Evolutionary conservation across 371 early-diverging fungal species (phyloP).

Genomic region (Saksenaea vasiformis): DNA sequence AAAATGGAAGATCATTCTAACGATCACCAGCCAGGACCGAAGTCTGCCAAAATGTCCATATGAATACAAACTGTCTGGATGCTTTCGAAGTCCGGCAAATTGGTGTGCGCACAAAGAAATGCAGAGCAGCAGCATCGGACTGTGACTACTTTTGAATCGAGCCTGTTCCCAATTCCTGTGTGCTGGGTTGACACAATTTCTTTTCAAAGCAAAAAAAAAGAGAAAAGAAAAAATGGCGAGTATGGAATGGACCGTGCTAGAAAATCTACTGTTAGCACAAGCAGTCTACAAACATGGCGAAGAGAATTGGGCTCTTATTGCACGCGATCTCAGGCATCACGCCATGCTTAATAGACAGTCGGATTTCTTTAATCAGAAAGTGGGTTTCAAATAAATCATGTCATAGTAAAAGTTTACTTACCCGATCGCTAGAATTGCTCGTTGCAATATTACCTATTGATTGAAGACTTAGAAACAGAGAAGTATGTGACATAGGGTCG

Average conservation of each 20-base stretch:
- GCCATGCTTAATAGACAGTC: conserved; percentile 50
- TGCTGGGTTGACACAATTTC: too few species aligned
- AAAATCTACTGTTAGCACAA: conserved; percentile 64
- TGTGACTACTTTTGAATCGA: too few species aligned
- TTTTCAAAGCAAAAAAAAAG: not conserved
- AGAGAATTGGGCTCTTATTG: conserved; percentile 62
- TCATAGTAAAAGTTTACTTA: not conserved
- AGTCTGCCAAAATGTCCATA: too few species aligned
- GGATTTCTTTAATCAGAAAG: conserved; percentile 56
- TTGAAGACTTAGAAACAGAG: conserved; percentile 29
- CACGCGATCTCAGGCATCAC: conserved; percentile 56
- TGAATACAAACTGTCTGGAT: too few species aligned
- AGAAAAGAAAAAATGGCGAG: not conserved
- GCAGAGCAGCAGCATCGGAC: too few species aligned
- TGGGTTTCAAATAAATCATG: conserved; percentile 10
- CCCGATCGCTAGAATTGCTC: conserved; percentile 30
- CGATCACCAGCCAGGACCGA: too few species aligned
- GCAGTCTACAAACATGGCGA: conserved; percentile 70
- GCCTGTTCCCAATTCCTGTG: too few species aligned
- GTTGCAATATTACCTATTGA: conserved; percentile 32
- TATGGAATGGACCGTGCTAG: conserved; percentile 56
- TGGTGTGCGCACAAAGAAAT: too few species aligned
- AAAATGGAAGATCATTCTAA: too few species aligned
- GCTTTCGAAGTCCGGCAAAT: too few species aligned
- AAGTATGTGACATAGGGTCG: conserved; percentile 22